Percentiles rank a stretch among this genome's conserved stretches.
Conservation (phyloP, 306 rosid species). For the Rosa multiflora region DNA sequence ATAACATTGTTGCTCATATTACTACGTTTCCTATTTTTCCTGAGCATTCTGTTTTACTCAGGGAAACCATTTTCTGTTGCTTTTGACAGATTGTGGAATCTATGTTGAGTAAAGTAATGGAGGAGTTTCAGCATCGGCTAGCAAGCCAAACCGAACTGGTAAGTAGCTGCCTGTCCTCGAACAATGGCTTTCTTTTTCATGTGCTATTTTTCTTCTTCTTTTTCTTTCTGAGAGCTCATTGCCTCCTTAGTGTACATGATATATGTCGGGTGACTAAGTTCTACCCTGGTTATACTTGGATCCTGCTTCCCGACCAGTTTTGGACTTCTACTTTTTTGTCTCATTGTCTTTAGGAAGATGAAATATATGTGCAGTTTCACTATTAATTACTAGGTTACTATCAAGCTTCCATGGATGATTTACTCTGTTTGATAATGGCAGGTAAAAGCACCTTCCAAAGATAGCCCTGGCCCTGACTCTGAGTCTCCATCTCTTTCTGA, state of each 20-base stretch:
- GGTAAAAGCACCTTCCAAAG: constrained; percentile 49
- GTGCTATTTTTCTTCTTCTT: neutral
- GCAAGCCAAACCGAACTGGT: constrained; percentile 50
- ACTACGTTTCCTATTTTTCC: neutral
- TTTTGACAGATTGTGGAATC: constrained; percentile 68
- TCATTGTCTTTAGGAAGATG: neutral
- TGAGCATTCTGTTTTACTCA: neutral
- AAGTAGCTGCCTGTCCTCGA: constrained; percentile 24
- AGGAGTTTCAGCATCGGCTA: constrained; percentile 69
- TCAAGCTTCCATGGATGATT: neutral
- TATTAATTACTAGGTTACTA: neutral
- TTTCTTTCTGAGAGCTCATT: neutral
- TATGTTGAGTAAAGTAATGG: constrained; percentile 71
- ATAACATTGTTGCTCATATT: neutral
- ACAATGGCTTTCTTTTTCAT: constrained; percentile 2
- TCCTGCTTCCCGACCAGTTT: neutral
- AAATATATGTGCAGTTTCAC: neutral
- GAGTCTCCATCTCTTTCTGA: neutral
- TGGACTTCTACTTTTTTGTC: neutral
- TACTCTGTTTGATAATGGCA: constrained; percentile 31
- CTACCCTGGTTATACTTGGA: neutral
- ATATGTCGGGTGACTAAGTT: neutral
- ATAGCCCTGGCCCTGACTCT: neutral
- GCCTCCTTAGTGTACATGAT: neutral
- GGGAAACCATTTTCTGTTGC: constrained; percentile 13